These are phyloP conservation scores for Vicia villosa DNA, from an alignment of 306 rosid species.

Conservation along the genomic window DNA sequence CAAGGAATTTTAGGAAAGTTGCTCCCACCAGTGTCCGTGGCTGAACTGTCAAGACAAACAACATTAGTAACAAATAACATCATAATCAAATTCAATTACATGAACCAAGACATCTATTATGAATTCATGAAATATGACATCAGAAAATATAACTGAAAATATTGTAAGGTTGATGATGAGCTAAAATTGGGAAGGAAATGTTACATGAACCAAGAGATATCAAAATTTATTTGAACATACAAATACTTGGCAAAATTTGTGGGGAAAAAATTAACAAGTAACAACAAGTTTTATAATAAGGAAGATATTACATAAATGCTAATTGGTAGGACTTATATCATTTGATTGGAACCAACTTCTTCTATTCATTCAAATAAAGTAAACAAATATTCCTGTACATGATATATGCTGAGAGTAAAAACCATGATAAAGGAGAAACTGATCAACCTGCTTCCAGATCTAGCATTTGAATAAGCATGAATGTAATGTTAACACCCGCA, in stretches of 20 bases:
- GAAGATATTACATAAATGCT: conserved; percentile 11
- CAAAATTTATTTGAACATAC: conserved; percentile 10
- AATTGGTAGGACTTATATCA: conserved; percentile 13
- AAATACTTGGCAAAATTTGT: background rate
- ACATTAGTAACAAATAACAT: conserved; percentile 37
- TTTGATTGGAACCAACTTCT: conserved; percentile 21
- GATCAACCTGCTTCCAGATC: conserved; percentile 95
- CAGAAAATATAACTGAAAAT: background rate
- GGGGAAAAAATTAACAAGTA: background rate
- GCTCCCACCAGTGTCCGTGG: conserved; percentile 95
- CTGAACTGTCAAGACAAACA: conserved; percentile 67
- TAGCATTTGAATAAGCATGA: conserved; percentile 98
- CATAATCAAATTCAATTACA: conserved; percentile 35
- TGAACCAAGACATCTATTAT: conserved; percentile 17
- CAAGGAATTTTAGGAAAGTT: conserved; percentile 82
- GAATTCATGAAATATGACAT: background rate
- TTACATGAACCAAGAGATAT: conserved; percentile 3
- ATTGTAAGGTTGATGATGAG: background rate
- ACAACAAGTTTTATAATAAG: background rate
- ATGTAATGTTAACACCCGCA: conserved; percentile 98
- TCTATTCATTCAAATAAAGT: conserved; percentile 5
- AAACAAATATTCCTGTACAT: conserved; percentile 12
- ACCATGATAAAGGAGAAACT: conserved; percentile 31
- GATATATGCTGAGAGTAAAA: conserved; percentile 20
- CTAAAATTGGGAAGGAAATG: conserved; percentile 15